Conservation (phyloP, 2,329 filamentous ascomycete species). For the Penicillium sp. region DNA sequence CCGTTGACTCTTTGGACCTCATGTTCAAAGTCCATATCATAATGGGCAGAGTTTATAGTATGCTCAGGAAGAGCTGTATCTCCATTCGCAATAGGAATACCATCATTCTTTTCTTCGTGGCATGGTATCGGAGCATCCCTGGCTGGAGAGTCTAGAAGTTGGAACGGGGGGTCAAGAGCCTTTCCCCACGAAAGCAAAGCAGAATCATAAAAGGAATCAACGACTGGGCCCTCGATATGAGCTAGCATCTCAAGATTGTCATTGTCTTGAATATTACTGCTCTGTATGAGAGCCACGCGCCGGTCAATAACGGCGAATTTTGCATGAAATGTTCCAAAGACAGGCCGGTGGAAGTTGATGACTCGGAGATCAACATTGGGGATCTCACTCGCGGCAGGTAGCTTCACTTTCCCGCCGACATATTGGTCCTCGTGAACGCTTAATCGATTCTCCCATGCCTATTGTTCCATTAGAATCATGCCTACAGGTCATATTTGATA, state of each 20-base stretch:
- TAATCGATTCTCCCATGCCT: constrained; percentile 62
- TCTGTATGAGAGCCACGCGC: constrained; percentile 66
- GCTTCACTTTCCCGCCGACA: constrained; percentile 54
- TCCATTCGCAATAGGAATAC: constrained; percentile 11
- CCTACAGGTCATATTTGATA: neutral
- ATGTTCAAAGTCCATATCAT: constrained; percentile 58
- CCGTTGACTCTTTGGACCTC: constrained; percentile 64
- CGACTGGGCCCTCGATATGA: constrained; percentile 71
- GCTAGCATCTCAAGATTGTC: constrained; percentile 80
- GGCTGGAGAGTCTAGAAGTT: constrained; percentile 54
- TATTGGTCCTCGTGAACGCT: constrained; percentile 58
- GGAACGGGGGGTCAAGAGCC: constrained; percentile 58
- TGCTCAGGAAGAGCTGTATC: constrained; percentile 51
- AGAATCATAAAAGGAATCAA: constrained; percentile 72
- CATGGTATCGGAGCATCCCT: constrained; percentile 25
- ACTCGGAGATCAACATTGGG: constrained; percentile 70
- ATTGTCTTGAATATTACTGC: constrained; percentile 74
- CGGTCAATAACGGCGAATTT: constrained; percentile 78
- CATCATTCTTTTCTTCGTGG: constrained; percentile 11
- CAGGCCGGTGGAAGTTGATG: constrained; percentile 66
- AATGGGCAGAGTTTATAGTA: constrained; percentile 59
- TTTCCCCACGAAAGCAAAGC: constrained; percentile 71
- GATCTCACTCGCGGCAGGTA: constrained; percentile 64
- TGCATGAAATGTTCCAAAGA: constrained; percentile 71
- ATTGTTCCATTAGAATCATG: neutral